Evolutionary conservation across 148 eudicot genomes (phyloP), one percentile per base, ranked within the genome.

Genomic region (Diospyros kaki): DNA sequence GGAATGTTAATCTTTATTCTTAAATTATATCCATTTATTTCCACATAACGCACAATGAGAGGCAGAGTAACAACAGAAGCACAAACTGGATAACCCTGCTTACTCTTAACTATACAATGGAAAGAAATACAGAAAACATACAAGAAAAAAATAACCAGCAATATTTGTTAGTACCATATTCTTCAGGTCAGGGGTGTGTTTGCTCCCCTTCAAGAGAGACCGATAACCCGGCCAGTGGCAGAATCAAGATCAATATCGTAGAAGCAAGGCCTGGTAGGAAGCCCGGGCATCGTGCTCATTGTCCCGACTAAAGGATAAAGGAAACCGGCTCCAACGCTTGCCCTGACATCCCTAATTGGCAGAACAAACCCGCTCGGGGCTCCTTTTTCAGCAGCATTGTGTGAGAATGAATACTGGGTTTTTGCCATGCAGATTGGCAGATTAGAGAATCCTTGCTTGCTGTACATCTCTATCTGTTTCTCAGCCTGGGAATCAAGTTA

Each of bases 241-340:
- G 98, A 88, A 81, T 95, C 97, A 4, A 95, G 81, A 83, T 95
- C 99, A 54, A 95, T 95, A 61, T 95, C 99, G 50, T 88, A 95
- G 83, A 95, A 95, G 86, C 97, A 95, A 81, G 99, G 99, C 77
- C 99, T 89, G 4, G 99, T 95, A 3, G 99, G 98, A 75, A 95
- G 96, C 43, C 99, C 99, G 2, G 99, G 99, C 98, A 95, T 95
- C 52, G 99, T 95, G 81, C 99, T 95, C 99, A 95, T 95, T 4
- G 98, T 87, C 70, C 99, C 99, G 45, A 95, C 97, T 65, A 95
- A 74, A 52, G 99, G 99, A 85, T 91, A 93, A 17, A 95, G 93
- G 71, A 95, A 95, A 51, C 99, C 99, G 6, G 99, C 99, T 45
- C 99, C 99, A 67, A 95, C 91, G 89, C 98, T 93, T 9, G 84